Evolutionary conservation across 2,329 filamentous ascomycete genomes (phyloP), one percentile per base, ranked within the genome.

Genomic region (Endothia cerciana): DNA sequence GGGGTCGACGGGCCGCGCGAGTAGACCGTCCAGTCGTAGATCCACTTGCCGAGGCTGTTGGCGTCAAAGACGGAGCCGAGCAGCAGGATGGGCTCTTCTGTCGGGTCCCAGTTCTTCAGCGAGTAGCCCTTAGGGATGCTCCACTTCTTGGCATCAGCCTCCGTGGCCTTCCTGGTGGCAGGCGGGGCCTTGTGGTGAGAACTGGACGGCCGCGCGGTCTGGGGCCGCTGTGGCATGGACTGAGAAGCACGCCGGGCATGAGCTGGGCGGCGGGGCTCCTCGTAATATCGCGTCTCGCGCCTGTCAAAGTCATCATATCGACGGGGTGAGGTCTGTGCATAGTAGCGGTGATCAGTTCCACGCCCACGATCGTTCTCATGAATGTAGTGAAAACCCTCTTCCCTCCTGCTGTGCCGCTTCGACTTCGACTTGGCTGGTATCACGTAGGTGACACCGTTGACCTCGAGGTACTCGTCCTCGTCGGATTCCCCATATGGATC

Each of bases 1-100:
- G 93, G 92, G 13, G 91, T 93, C 49, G 87, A 87, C 17, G 93
- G 87, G 45, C 92, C 92, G 71, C 96, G 89, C 76, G 91, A 89
- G 81, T 92, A 97, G 70, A 97, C 92, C 22, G 95, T 97, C 95
- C 95, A 99, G 84, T 98, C 95, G 79, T 97, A 99, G 75, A 99
- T 96, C 95, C 95, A 99, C 81, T 97, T 97, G 74, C 95, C 95
- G 38, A 99, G 85, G 33, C 93, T 97, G 85, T 98, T 97, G 74
- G 94, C 92, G 76, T 98, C 95, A 75, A 98, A 98, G 65, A 98
- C 95, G 75, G 92, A 97, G 60, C 95, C 95, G 28, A 98, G 85
- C 33, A 99, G 87, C 75, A 97, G 89, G 76, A 99, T 97, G 61
- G 95, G 95, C 72, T 93, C 89, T 82, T 98, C 94, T 36, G 88